Base-by-base conservation (phyloP, 2,329 filamentous ascomycete genomes). In the Capronia americana region DNA sequence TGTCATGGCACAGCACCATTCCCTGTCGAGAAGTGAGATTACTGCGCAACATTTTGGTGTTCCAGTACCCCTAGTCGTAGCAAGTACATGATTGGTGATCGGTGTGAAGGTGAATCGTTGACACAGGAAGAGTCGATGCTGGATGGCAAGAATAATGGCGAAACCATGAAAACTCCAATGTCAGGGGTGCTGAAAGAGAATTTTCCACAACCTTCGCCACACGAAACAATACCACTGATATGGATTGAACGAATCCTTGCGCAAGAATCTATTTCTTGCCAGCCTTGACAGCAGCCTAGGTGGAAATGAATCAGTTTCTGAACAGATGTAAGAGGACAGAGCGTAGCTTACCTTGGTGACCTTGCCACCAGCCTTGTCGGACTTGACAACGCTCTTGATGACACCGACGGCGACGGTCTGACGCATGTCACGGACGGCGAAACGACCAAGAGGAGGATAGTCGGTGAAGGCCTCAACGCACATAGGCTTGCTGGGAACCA, bases 401-500 rank as follows among this genome's bases (percentile, higher is more conserved):
- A 96, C 92, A 90, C 92, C 66, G 60, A 72, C 70, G 65, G 73
- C 73, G 69, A 77, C 77, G 74, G 75, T 77, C 71, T 80, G 80
- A 69, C 82, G 77, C 93, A 97, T 97, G 86, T 97, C 94, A 91
- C 94, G 94, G 88, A 99, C 95, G 83, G 95, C 95, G 89, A 99
- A 99, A 90, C 95, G 94, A 83, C 95, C 95, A 79, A 99, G 93
- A 84, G 95, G 95, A 80, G 95, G 94, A 89, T 98, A 99, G 81
- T 97, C 93, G 79, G 93, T 97, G 93, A 98, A 99, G 78, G 95
- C 87, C 92, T 99, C 95, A 84, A 99, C 95, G 85, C 95, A 99
- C 95, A 99, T 99, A 82, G 95, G 95, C 93, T 99, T 99, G 87
- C 94, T 97, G 82, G 95, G 95, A 88, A 97, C 82, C 95, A 99